These are phyloP conservation scores for Geranomyces variabilis DNA, from an alignment of 192 early-diverging fungal species.

Conservation along the genomic window DNA sequence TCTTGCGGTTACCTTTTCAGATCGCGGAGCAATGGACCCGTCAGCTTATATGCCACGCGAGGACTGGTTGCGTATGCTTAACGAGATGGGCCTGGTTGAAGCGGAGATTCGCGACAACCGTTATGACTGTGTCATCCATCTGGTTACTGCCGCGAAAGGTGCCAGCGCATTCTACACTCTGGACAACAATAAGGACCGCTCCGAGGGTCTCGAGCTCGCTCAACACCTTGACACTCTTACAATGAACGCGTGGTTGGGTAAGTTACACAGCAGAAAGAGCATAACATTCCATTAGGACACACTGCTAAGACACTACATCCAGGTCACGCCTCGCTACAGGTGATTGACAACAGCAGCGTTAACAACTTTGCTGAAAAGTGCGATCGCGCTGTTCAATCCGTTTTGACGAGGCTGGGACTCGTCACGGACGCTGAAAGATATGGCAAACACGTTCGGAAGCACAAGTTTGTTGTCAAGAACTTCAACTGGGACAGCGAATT, in stretches of 20 bases:
- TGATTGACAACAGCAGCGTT: constrained; percentile 47
- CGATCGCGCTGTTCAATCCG: constrained; percentile 48
- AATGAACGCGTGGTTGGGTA: constrained; percentile 50
- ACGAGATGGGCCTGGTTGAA: constrained; percentile 46
- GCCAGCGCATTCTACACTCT: constrained; percentile 47
- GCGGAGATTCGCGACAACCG: constrained; percentile 45
- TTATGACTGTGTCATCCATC: constrained; percentile 50
- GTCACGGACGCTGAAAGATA: constrained; percentile 32
- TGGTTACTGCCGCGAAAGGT: constrained; percentile 53
- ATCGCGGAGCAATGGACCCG: constrained; percentile 51
- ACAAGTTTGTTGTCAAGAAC: constrained; percentile 50
- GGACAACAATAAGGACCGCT: constrained; percentile 42
- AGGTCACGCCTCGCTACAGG: constrained; percentile 45
- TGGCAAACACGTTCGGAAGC: constrained; percentile 42
- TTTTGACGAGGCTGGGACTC: constrained; percentile 44
- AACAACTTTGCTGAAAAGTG: constrained; percentile 48
- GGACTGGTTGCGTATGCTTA: constrained; percentile 42
- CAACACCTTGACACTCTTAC: constrained; percentile 36
- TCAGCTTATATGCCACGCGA: constrained; percentile 44
- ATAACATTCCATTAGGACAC: not conserved
- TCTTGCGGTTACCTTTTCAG: not conserved
- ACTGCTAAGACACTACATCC: not conserved
- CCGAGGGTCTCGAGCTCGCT: constrained; percentile 51
- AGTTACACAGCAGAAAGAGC: not conserved
- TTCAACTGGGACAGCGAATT: constrained; percentile 30